Base-by-base conservation (phyloP, 441 rosid genomes). In the Corymbia calophylla region DNA sequence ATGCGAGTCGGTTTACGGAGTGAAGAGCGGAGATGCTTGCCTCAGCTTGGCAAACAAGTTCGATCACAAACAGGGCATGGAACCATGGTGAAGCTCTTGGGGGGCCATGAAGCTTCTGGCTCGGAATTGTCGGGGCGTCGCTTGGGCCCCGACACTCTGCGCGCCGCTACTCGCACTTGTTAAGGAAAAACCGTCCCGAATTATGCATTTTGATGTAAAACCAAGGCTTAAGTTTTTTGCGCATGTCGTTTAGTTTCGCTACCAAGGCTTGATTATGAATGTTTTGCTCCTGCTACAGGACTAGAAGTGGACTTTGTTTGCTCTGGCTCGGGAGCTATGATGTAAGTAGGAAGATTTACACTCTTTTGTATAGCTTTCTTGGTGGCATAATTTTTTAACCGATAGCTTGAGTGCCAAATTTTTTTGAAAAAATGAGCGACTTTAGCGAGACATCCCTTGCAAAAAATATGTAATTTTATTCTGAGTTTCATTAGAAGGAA, bases 1-100 rank as follows among this genome's bases (percentile, higher is more conserved):
- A n/a, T 91, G 94, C 55, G 68, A 85, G 19, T 16, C 64, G 0
- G 88, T 92, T 49, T 53, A 48, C 1, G 89, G 92, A 19, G 92
- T 89, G 16, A 16, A 44, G 54, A 25, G 25, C 25, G 93, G 93
- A 25, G 92, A 94, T 15, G 92, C 91, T 44, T 92, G 95, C 89
- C 89, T 87, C 49, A n/a, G 6, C 31, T 47, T 92, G 10, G 44
- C 54, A 16, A 1, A 88, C 9, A 2, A 6, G 68, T 92, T 93
- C 89, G n/a, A 86, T 58, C 62, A 9, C 13, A 23, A 58, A 58
- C 29, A 58, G 14, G 62, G 13, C 62, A 58, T 23, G 62, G 13
- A 58, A 58, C 14, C 23, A 23, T 21, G 9, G 62, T 58, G 62
- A 58, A 4, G 14, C 62, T 27, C 14, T 58, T 11, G 62, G 14